Base-by-base conservation (phyloP, 257 asterid genomes). In the Scutellaria barbata region DNA sequence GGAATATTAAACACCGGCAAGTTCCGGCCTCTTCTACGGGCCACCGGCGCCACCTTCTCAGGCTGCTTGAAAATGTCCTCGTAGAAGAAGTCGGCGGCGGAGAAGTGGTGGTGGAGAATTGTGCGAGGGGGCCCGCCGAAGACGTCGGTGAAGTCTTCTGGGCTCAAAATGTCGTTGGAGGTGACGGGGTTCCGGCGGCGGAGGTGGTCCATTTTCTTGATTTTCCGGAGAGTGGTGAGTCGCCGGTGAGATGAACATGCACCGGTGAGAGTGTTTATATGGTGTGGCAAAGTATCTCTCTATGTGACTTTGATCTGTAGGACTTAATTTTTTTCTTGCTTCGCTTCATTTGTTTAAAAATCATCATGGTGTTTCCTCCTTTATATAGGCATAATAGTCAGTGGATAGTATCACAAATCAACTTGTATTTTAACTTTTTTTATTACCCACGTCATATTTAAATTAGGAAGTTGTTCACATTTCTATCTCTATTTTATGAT, bases 61-160 rank as follows among this genome's bases (percentile, higher is more conserved):
- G 82, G 57, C 75, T 40, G 84, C 74, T 79, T 62, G 77, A 90
- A 90, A 43, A 88, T 68, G 51, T 81, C 85, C 63, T 79, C 84
- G 77, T 84, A 81, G 67, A 79, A 80, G 64, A 67, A 79, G 62
- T 72, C 67, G 14, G 69, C 13, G 25, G 74, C 20, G 37, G 90
- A 72, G 68, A 81, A 75, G 18, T 75, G 84, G 77, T 86, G 87
- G 10, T 85, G 76, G 74, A 85, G 79, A 30, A 88, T 80, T 0
- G 85, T 83, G 8, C 86, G 79, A 1, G 96, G 96, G 11, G 95
- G 89, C 1, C 96, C 95, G 6, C 96, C 96, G 37, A 88, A 90
- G 7, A 90, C 92, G 77, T 89, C 95, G 74, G 85, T 75, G 82
- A 84, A 89, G 68, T 85, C 87, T 10, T 86, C 85, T 6, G 89